Conservation (phyloP, 2,329 filamentous ascomycete genomes). For the Beauveria varroae region DNA sequence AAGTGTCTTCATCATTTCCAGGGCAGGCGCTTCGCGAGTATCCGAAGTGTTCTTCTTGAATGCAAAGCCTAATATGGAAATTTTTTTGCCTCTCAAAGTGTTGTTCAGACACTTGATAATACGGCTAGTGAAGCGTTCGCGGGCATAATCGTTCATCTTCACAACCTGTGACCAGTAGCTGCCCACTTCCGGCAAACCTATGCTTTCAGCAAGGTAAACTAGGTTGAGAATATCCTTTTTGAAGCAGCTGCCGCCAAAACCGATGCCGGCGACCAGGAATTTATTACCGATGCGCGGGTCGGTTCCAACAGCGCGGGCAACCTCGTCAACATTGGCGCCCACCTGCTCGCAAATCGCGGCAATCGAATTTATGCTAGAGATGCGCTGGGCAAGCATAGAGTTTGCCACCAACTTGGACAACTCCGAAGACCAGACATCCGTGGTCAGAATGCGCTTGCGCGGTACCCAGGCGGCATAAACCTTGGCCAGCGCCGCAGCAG, state of each 20-base stretch:
- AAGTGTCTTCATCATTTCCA: slow-evolving; percentile 59
- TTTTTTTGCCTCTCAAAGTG: slow-evolving; percentile 61
- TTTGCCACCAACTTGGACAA: slow-evolving; percentile 74
- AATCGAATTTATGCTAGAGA: slow-evolving; percentile 74
- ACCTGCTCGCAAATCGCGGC: slow-evolving; percentile 71
- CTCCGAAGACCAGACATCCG: slow-evolving; percentile 72
- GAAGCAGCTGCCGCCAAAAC: slow-evolving; percentile 77
- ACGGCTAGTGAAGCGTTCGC: slow-evolving; percentile 58
- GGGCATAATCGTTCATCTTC: slow-evolving; percentile 69
- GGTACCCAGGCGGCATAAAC: slow-evolving; percentile 69
- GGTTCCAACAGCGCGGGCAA: slow-evolving; percentile 58
- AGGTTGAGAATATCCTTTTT: slow-evolving; percentile 72
- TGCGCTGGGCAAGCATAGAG: slow-evolving; percentile 71
- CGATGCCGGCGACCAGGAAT: slow-evolving; percentile 67
- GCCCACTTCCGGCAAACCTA: slow-evolving; percentile 63
- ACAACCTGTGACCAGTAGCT: slow-evolving; percentile 70
- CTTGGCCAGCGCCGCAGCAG: slow-evolving; percentile 54
- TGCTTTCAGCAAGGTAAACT: slow-evolving; percentile 63
- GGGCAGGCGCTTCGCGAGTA: slow-evolving; percentile 62
- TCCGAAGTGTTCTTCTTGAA: slow-evolving; percentile 78
- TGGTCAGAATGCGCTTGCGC: slow-evolving; percentile 57
- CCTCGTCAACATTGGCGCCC: slow-evolving; percentile 66
- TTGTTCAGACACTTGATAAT: slow-evolving; percentile 62
- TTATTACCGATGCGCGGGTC: slow-evolving; percentile 65
- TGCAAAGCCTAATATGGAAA: slow-evolving; percentile 65